These are phyloP conservation scores for Apiospora pterosperma DNA, from an alignment of 2,329 filamentous ascomycete genomes.

Conservation along the genomic window DNA sequence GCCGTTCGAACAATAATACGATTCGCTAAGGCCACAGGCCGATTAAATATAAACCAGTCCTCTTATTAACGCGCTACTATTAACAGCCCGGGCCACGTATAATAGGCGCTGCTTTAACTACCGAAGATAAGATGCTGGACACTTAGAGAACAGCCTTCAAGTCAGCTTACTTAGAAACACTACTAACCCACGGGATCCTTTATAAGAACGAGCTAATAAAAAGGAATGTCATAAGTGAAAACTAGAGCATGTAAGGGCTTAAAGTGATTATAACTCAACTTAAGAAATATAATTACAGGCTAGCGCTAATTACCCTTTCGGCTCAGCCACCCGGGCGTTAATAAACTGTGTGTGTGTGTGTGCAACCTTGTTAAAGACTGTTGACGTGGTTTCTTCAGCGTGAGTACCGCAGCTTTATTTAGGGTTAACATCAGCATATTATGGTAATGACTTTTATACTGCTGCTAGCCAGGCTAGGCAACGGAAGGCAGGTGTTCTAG, in stretches of 20 bases:
- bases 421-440: too few relatives aligned
- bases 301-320: too few relatives aligned
- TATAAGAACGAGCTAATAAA: not conserved
- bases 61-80: not conserved
- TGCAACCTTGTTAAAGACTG: too few relatives aligned
- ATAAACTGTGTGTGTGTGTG: too few relatives aligned
- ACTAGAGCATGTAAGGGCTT: not conserved
- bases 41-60: not conserved
- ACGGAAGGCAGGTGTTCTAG: too few relatives aligned
- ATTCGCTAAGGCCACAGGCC: not conserved
- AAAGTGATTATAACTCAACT: not conserved
- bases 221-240: not conserved
- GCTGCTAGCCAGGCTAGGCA: too few relatives aligned
- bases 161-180: not conserved
- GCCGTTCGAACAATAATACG: not conserved
- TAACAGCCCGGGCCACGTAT: not conserved
- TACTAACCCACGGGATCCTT: not conserved
- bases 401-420: too few relatives aligned
- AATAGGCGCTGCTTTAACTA: not conserved
- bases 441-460: too few relatives aligned
- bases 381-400: too few relatives aligned
- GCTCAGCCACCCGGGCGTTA: too few relatives aligned
- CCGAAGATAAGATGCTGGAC: not conserved
- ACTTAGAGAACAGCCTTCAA: not conserved
- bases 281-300: not conserved